Conservation (phyloP, 257 asterid species). For the Salvia miltiorrhiza region DNA sequence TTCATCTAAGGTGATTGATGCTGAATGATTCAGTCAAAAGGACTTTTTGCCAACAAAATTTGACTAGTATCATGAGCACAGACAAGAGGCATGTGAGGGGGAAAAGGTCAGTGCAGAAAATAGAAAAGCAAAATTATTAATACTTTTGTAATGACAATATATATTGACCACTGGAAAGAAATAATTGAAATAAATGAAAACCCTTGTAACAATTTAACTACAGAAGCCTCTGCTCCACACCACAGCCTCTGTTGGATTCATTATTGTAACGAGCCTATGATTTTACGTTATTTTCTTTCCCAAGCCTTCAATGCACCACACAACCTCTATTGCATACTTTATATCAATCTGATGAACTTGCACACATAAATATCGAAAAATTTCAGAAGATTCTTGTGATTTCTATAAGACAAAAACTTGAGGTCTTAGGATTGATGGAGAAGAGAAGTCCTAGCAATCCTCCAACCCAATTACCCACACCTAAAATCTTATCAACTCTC, state of each 20-base stretch:
- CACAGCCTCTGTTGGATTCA: too few species aligned
- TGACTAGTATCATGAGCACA: background rate
- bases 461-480: background rate
- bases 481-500: constrained; percentile 1
- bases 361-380: background rate
- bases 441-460: constrained; percentile 12
- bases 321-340: too few species aligned
- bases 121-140: background rate
- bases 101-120: background rate
- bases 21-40: constrained; percentile 3
- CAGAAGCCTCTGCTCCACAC: background rate
- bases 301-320: too few species aligned
- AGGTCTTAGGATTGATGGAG: background rate
- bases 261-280: too few species aligned
- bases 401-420: background rate
- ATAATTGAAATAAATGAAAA: too few species aligned
- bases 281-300: too few species aligned
- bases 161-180: too few species aligned
- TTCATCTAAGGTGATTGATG: background rate
- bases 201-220: too few species aligned
- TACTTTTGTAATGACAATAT: background rate
- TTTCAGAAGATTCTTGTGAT: background rate
- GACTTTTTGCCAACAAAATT: background rate
- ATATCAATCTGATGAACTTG: background rate
- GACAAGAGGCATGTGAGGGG: background rate